phyloP scores from a whole-genome alignment of 176 grass and related monocot species.

The Carex parvula region DNA sequence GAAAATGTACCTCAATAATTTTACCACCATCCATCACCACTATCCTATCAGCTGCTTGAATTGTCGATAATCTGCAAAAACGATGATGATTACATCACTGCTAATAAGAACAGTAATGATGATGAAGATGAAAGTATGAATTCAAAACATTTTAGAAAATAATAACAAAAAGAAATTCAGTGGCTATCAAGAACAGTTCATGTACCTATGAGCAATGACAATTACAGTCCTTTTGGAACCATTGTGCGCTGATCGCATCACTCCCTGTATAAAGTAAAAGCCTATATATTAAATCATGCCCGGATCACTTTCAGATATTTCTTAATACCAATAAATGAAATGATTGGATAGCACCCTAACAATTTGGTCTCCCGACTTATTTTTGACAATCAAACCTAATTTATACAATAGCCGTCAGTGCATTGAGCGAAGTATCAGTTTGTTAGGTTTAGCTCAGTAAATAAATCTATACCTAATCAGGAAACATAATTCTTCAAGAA shows the following conservation, averaged over 20 bases:
- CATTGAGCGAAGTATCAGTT: not conserved
- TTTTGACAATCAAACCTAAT: not conserved
- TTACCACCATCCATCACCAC: slow-evolving; percentile 86
- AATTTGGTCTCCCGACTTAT: not conserved
- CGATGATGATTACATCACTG: not conserved
- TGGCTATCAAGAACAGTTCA: not conserved
- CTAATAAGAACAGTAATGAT: not conserved
- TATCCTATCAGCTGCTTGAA: slow-evolving; percentile 88
- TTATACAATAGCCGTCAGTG: not conserved
- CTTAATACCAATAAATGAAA: not conserved
- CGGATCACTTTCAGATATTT: not conserved
- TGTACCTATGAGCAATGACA: slow-evolving; percentile 94
- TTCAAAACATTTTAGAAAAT: slow-evolving; percentile 14
- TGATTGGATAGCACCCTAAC: not conserved
- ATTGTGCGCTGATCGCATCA: slow-evolving; percentile 55
- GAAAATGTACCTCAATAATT: slow-evolving; percentile 73
- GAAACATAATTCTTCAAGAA: not conserved
- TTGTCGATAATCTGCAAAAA: slow-evolving; percentile 75
- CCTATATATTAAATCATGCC: slow-evolving; percentile 11
- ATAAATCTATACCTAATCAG: not conserved
- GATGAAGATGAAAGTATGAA: not conserved
- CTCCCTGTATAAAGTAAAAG: slow-evolving; percentile 38
- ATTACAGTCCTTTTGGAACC: slow-evolving; percentile 73
- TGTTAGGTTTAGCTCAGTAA: no score
- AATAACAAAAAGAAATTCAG: slow-evolving; percentile 15